Evolutionary conservation across 371 early-diverging fungal species (phyloP).

Genomic region (Actinomortierella wolfii): DNA sequence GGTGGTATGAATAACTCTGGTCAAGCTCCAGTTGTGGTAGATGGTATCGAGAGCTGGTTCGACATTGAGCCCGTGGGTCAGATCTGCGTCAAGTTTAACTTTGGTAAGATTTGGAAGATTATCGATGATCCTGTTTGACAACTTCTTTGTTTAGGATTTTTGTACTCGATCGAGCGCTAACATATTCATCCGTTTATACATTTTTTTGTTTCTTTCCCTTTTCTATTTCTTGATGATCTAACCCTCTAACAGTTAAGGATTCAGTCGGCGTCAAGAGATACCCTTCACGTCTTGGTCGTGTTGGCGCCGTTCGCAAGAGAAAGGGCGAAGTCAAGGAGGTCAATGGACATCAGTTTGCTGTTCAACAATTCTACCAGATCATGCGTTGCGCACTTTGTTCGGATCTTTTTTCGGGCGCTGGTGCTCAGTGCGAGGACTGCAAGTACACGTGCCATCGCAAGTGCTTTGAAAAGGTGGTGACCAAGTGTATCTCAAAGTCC

Average conservation of each 20-base stretch:
- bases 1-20: constrained; percentile 25
- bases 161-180: too few species aligned
- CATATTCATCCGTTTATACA: too few species aligned
- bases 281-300: constrained; percentile 78
- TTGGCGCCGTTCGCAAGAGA: constrained; percentile 87
- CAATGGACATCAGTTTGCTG: constrained; percentile 89
- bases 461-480: constrained; percentile 84
- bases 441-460: constrained; percentile 92
- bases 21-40: constrained; percentile 20
- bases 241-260: constrained; percentile 46
- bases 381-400: constrained; percentile 94
- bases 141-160: background rate
- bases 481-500: constrained; percentile 86
- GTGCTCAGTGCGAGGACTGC: constrained; percentile 95
- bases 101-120: constrained; percentile 54
- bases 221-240: background rate
- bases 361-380: constrained; percentile 85
- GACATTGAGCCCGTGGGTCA: constrained; percentile 94
- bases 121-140: too few species aligned
- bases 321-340: constrained; percentile 74
- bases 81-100: constrained; percentile 77
- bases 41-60: constrained; percentile 80
- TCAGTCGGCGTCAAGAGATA: constrained; percentile 59
- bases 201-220: background rate
- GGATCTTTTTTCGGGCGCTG: constrained; percentile 84